Percentiles rank a stretch among this genome's conserved stretches.
Evolutionary conservation across 1,139 yeast genomes (phyloP).

Genomic region (Blastobotrys capitulatus): DNA sequence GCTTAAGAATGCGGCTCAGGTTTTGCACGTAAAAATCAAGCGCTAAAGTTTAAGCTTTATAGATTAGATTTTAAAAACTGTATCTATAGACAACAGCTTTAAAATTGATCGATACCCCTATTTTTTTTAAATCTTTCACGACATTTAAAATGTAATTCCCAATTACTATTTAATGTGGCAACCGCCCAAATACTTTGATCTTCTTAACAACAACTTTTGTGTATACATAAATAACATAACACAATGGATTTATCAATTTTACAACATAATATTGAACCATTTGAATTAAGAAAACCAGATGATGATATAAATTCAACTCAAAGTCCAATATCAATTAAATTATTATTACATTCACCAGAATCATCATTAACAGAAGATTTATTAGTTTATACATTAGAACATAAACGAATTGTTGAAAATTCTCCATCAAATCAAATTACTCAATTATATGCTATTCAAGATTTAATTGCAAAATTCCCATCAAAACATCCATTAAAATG

Average conservation of each 20-base stretch:
- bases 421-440: too few species aligned
- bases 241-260: background rate
- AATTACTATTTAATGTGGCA: too few species aligned
- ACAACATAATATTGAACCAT: background rate
- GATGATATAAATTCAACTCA: background rate
- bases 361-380: conserved; percentile 2
- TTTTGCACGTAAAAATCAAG: too few species aligned
- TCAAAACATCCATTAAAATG: background rate
- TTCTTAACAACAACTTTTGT: too few species aligned
- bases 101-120: too few species aligned
- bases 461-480: conserved; percentile 4
- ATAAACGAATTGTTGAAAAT: conserved; percentile 2
- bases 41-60: too few species aligned
- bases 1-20: too few species aligned
- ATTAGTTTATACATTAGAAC: conserved; percentile 6
- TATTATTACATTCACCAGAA: background rate
- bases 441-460: background rate
- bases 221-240: too few species aligned
- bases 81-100: too few species aligned
- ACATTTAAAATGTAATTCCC: too few species aligned
- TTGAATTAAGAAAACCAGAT: background rate
- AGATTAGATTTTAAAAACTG: too few species aligned
- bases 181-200: background rate
- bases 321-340: background rate
- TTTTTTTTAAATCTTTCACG: too few species aligned